phyloP scores from a whole-genome alignment of 148 eudicot species.

The Rhododendron williamsianum region DNA sequence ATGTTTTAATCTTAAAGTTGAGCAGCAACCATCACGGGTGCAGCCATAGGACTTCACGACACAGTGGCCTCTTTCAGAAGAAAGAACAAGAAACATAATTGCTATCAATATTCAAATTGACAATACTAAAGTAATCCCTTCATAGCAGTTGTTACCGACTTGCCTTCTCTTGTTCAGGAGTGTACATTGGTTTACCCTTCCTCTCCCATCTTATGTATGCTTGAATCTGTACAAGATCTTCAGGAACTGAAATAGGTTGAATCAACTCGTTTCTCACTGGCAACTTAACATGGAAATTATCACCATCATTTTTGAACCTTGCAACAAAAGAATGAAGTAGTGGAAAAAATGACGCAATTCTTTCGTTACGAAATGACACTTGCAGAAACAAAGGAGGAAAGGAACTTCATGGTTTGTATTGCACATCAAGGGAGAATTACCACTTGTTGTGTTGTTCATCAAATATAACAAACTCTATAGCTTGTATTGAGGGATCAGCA shows the following conservation, averaged over 20 bases:
- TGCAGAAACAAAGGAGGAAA: not conserved
- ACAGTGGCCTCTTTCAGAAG: not conserved
- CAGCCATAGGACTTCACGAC: not conserved
- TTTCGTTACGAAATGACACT: not conserved
- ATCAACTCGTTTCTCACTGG: conserved; percentile 34
- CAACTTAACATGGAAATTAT: conserved; percentile 63
- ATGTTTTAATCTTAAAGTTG: not conserved
- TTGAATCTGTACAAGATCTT: conserved; percentile 95
- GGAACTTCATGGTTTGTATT: not conserved
- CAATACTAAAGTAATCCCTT: not conserved
- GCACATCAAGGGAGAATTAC: conserved; percentile 26
- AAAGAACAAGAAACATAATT: not conserved
- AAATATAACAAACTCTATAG: conserved; percentile 80
- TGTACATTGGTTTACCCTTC: conserved; percentile 85
- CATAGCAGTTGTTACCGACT: conserved; percentile 5
- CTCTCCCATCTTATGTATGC: conserved; percentile 95
- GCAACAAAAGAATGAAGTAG: not conserved
- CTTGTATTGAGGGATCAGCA: conserved; percentile 74
- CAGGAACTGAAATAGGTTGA: conserved; percentile 65
- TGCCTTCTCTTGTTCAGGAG: conserved; percentile 83
- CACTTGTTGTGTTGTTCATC: conserved; percentile 82
- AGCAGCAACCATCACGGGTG: not conserved
- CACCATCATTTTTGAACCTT: conserved; percentile 88
- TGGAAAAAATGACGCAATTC: not conserved
- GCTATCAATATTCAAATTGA: not conserved